Conservation (phyloP, 345 rosid species). For the Linum lewisii region DNA sequence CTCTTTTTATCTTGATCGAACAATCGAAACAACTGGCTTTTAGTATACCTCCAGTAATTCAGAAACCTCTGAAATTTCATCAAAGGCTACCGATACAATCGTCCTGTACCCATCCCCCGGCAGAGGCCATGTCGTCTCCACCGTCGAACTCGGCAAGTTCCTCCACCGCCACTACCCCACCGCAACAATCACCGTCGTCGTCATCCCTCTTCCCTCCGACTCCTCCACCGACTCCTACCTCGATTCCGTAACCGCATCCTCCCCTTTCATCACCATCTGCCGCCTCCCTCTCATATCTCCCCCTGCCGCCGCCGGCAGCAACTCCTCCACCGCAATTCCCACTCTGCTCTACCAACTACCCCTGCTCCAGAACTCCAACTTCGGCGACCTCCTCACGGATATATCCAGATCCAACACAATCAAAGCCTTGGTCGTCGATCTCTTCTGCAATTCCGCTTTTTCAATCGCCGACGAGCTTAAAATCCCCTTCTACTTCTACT, state of each 20-base stretch:
- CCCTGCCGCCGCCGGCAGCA: not conserved
- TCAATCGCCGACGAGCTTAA: constrained; percentile 11
- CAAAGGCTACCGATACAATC: too few relatives aligned
- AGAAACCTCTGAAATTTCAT: too few relatives aligned
- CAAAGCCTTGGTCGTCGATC: constrained; percentile 19
- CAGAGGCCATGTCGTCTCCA: constrained; percentile 25
- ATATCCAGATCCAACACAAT: not conserved
- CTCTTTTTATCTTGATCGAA: too few relatives aligned
- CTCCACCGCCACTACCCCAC: not conserved
- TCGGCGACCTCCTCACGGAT: constrained; percentile 17
- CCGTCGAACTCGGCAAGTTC: constrained; percentile 28
- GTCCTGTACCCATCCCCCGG: constrained; percentile 20
- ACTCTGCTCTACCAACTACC: constrained; percentile 8
- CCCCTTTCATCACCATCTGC: constrained; percentile 19
- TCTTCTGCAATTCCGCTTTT: constrained; percentile 15
- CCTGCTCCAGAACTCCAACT: constrained; percentile 14
- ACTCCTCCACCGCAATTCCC: constrained; percentile 2
- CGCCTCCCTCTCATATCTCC: constrained; percentile 16
- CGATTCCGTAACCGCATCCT: constrained; percentile 11
- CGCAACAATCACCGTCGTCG: not conserved
- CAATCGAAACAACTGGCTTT: too few relatives aligned
- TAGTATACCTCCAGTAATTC: too few relatives aligned
- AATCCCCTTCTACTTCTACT: constrained; percentile 20
- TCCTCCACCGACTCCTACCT: too few relatives aligned
- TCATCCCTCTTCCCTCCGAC: not conserved